Percentiles rank a stretch among this genome's conserved stretches.
These are phyloP conservation scores for Lolium rigidum DNA, from an alignment of 176 grass and related monocot genomes.

Conservation along the genomic window DNA sequence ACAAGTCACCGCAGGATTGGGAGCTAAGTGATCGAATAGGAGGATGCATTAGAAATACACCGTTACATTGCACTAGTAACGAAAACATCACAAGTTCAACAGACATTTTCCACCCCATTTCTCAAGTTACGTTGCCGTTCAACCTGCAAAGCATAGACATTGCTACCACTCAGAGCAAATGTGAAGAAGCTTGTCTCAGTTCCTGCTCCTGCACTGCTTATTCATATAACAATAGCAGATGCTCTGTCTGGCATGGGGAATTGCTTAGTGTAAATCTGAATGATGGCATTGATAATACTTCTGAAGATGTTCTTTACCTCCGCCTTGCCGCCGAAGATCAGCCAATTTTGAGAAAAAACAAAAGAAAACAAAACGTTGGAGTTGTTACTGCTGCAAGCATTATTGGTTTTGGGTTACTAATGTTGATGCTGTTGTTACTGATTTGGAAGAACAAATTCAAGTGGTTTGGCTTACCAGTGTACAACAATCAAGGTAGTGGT, in stretches of 20 bases:
- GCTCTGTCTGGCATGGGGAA: slow-evolving; percentile 24
- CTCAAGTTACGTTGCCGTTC: slow-evolving; percentile 43
- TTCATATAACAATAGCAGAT: slow-evolving; percentile 13
- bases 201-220: slow-evolving; percentile 18
- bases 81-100: slow-evolving; percentile 28
- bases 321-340: slow-evolving; percentile 53
- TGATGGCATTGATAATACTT: slow-evolving; percentile 27
- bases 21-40: slow-evolving; percentile 48
- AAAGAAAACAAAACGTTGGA: slow-evolving; percentile 16
- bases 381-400: slow-evolving; percentile 36
- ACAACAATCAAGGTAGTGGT: slow-evolving; percentile 31
- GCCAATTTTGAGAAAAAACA: slow-evolving; percentile 24
- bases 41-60: slow-evolving; percentile 57
- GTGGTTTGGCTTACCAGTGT: slow-evolving; percentile 7
- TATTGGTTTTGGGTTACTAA: slow-evolving; percentile 29
- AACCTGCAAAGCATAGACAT: slow-evolving; percentile 35
- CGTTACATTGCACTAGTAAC: slow-evolving; percentile 49
- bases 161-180: too few relatives aligned
- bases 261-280: slow-evolving; percentile 58
- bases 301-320: slow-evolving; percentile 60
- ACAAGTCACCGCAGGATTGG: slow-evolving; percentile 43
- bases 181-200: neutral
- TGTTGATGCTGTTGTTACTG: slow-evolving; percentile 28
- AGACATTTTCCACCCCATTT: slow-evolving; percentile 58
- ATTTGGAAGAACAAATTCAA: slow-evolving; percentile 40